Evolutionary conservation across 176 grass and related monocot genomes (phyloP), one percentile per base, ranked within the genome.

Genomic region (Eragrostis curvula): DNA sequence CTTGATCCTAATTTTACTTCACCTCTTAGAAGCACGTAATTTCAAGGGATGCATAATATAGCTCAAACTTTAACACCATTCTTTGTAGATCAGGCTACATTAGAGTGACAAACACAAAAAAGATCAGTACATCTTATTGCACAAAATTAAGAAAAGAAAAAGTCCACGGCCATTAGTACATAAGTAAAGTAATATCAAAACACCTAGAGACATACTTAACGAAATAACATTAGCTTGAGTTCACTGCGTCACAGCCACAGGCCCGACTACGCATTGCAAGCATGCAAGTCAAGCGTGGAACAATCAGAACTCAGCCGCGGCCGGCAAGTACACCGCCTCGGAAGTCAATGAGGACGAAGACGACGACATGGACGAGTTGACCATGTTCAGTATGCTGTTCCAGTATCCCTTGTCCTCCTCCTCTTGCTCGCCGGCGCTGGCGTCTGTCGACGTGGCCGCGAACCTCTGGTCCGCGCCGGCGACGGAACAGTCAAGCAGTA

Each of bases 321-420:
- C 3, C 29, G 70, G 71, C 46, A 65, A 69, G 82, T 81, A 85
- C 32, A 85, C 87, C 3, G 50, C 36, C 24, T 85, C 77, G 43
- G 82, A 75, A 0, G 70, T 55, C 64, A 91, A 48, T 1, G 86
- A 73, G 6, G 88, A 82, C 15, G 92, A 84, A 5, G 68, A 66
- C 16, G 86, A 80, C 9, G 84, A 86, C 41, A 90, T 69, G 71
- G 92, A 86, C 5, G 88, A 87, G 77, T 87, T 87, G 44, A 87
- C 89, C 79, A 91, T 89, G 42, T 87, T 81, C 0, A 94, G 73
- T 57, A 94, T 89, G 86, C 71, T 91, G 82, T 70, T 94, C 92
- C 92, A 94, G 83, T 94, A 94, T 18, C 69, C 70, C 83, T 71
- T 91, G 76, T 75, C 89, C 76, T 89, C 87, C 28, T 87, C 80